Conservation (phyloP, 2,329 filamentous ascomycete genomes). For the Cladophialophora exuberans region DNA sequence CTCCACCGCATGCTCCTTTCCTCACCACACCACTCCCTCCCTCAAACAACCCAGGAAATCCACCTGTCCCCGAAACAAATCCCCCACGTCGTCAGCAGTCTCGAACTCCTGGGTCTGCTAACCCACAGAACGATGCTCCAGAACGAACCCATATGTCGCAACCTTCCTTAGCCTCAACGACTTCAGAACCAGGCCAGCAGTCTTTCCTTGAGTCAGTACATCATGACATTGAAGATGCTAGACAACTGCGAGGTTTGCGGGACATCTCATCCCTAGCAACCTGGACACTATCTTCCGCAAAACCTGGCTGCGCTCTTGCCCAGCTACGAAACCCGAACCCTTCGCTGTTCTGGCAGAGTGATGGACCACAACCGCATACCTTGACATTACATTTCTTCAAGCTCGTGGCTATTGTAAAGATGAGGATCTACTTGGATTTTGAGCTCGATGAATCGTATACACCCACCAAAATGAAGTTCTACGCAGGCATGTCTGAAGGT, state of each 20-base stretch:
- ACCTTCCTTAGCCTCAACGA: slow-evolving; percentile 21
- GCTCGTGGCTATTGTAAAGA: slow-evolving; percentile 53
- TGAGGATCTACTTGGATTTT: slow-evolving; percentile 75
- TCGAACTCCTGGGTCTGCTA: slow-evolving; percentile 15
- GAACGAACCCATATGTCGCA: slow-evolving; percentile 25
- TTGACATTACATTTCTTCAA: slow-evolving; percentile 67
- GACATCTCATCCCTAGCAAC: slow-evolving; percentile 69
- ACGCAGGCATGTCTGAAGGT: slow-evolving; percentile 87
- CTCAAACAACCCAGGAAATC: slow-evolving; percentile 26
- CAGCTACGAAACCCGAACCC: slow-evolving; percentile 63
- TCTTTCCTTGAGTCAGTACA: slow-evolving; percentile 31
- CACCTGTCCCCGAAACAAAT: slow-evolving; percentile 27
- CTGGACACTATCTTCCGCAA: slow-evolving; percentile 66
- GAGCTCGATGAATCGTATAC: slow-evolving; percentile 94
- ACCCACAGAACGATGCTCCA: slow-evolving; percentile 13
- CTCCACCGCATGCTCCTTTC: slow-evolving; percentile 35
- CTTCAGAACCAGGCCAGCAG: slow-evolving; percentile 25
- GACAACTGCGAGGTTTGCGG: slow-evolving; percentile 47
- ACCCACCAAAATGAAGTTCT: slow-evolving; percentile 86
- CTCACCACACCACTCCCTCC: slow-evolving; percentile 31
- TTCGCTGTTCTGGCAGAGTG: slow-evolving; percentile 66
- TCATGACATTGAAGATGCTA: slow-evolving; percentile 31
- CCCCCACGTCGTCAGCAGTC: slow-evolving; percentile 22
- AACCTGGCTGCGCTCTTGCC: slow-evolving; percentile 64
- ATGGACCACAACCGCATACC: slow-evolving; percentile 67